Percentiles rank a stretch among this genome's conserved stretches.
phyloP scores from a whole-genome alignment of 1,139 yeast genomes.

The Candida pseudoviswanathii region DNA sequence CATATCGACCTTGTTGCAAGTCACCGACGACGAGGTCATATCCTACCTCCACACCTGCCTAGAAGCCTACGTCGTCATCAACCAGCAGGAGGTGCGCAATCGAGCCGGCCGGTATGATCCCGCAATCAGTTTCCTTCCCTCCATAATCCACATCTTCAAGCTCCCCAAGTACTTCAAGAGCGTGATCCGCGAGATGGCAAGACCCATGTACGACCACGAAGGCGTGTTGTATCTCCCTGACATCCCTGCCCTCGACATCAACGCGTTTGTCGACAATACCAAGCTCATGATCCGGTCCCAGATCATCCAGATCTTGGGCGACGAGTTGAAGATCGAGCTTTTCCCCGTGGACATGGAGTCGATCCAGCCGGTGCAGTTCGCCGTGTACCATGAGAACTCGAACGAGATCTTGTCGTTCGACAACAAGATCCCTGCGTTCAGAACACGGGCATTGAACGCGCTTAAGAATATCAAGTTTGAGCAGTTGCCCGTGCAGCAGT shows the following conservation, averaged over 20 bases:
- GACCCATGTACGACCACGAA: slow-evolving; percentile 11
- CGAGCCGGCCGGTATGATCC: slow-evolving; percentile 9
- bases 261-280: slow-evolving; percentile 6
- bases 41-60: slow-evolving; percentile 10
- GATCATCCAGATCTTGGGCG: slow-evolving; percentile 4
- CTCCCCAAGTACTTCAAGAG: slow-evolving; percentile 11
- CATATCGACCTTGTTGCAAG: slow-evolving; percentile 5
- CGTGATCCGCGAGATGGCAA: slow-evolving; percentile 11
- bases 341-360: slow-evolving; percentile 8
- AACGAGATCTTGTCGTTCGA: slow-evolving; percentile 10
- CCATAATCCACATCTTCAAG: slow-evolving; percentile 6
- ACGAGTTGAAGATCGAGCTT: slow-evolving; percentile 2
- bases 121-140: slow-evolving; percentile 4
- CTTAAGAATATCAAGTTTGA: slow-evolving; percentile 10
- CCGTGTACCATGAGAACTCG: slow-evolving; percentile 10
- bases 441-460: slow-evolving; percentile 8
- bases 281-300: slow-evolving; percentile 7
- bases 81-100: slow-evolving; percentile 9
- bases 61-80: slow-evolving; percentile 8
- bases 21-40: slow-evolving; percentile 4
- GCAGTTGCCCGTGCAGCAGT: slow-evolving; percentile 6
- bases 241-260: slow-evolving; percentile 1
- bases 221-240: slow-evolving; percentile 9
- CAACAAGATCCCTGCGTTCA: slow-evolving; percentile 3
- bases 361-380: slow-evolving; percentile 7